A percentile compares a stretch with the other conserved stretches of the same genome.
Evolutionary conservation across 257 asterid species (phyloP).

Genomic region (Echites panduratus): DNA sequence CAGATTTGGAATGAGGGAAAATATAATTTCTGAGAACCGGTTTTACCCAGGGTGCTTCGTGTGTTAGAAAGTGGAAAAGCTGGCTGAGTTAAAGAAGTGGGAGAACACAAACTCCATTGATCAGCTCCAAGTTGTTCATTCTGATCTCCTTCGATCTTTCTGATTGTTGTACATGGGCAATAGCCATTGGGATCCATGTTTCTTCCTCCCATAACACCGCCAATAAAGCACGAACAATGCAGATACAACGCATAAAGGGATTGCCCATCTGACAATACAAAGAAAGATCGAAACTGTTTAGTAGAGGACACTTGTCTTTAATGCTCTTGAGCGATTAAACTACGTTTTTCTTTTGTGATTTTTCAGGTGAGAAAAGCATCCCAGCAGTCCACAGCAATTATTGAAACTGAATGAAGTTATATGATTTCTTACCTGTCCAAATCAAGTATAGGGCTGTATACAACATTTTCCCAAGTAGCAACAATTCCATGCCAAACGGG

Average conservation of each 20-base stretch:
- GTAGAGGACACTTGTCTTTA: background rate
- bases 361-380: background rate
- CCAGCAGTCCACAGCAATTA: background rate
- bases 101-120: slow-evolving; percentile 2
- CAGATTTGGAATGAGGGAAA: background rate
- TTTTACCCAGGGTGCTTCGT: slow-evolving; percentile 37
- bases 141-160: slow-evolving; percentile 78
- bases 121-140: slow-evolving; percentile 30
- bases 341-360: background rate
- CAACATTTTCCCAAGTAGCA: slow-evolving; percentile 80
- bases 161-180: slow-evolving; percentile 63
- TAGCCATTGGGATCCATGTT: slow-evolving; percentile 47
- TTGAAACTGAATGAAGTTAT: background rate
- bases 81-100: slow-evolving; percentile 21
- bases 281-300: background rate
- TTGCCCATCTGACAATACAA: slow-evolving; percentile 74
- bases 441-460: slow-evolving; percentile 91
- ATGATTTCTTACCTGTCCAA: slow-evolving; percentile 66
- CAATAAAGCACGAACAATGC: slow-evolving; percentile 53
- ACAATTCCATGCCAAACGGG: slow-evolving; percentile 88
- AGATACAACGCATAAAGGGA: slow-evolving; percentile 50
- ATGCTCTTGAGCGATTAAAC: background rate
- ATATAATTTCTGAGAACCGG: background rate
- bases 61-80: slow-evolving; percentile 34
- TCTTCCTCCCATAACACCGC: slow-evolving; percentile 76